Conservation (phyloP, 352 stramenopile genomes). For the Globisporangium spinosum region DNA sequence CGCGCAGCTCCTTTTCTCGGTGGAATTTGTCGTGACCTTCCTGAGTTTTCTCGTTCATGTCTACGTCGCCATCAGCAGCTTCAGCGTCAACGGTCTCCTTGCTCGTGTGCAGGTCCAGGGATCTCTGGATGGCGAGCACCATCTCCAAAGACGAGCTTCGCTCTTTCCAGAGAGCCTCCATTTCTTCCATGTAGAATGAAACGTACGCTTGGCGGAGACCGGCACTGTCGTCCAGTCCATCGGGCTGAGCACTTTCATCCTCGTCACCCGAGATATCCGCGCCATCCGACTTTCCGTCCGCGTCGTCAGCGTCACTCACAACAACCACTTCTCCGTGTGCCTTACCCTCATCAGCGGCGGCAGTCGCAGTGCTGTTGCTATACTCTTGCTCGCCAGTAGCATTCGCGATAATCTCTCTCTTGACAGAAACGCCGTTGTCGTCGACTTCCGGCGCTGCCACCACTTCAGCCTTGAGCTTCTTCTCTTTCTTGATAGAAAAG, state of each 20-base stretch:
- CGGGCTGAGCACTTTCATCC: neutral
- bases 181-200: slow-evolving; percentile 77
- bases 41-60: slow-evolving; percentile 26
- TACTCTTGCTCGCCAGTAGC: slow-evolving; percentile 2
- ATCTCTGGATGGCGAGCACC: slow-evolving; percentile 67
- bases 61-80: slow-evolving; percentile 19
- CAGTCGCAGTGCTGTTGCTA: neutral
- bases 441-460: slow-evolving; percentile 21
- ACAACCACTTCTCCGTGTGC: slow-evolving; percentile 3
- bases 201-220: slow-evolving; percentile 64
- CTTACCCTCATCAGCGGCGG: neutral
- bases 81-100: slow-evolving; percentile 2
- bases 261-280: slow-evolving; percentile 8
- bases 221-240: slow-evolving; percentile 39
- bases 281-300: slow-evolving; percentile 9
- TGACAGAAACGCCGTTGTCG: slow-evolving; percentile 31
- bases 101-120: slow-evolving; percentile 27
- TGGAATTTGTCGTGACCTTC: slow-evolving; percentile 35
- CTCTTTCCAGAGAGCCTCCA: slow-evolving; percentile 82
- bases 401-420: slow-evolving; percentile 41
- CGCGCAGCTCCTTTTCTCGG: slow-evolving; percentile 45
- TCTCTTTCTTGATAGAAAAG: slow-evolving; percentile 6
- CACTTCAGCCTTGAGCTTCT: slow-evolving; percentile 19
- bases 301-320: slow-evolving; percentile 1
- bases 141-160: slow-evolving; percentile 71